A percentile compares a stretch with the other conserved stretches of the same genome.
phyloP scores from a whole-genome alignment of 371 early-diverging fungal genomes.

The Dichotomocladium elegans region DNA sequence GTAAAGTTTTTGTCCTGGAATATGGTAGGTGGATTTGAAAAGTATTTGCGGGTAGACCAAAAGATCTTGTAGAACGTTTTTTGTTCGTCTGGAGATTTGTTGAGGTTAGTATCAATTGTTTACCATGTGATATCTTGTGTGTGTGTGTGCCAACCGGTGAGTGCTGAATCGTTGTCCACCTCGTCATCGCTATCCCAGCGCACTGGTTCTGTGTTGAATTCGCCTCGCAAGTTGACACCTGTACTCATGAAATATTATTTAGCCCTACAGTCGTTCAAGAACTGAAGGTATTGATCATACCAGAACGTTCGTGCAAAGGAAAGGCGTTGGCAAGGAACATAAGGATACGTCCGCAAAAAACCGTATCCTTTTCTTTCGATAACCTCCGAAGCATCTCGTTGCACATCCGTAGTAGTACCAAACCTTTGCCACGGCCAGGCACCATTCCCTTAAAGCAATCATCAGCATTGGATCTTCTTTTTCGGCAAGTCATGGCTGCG shows the following conservation, averaged over 20 bases:
- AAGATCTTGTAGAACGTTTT: constrained; percentile 44
- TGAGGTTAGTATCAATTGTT: background rate
- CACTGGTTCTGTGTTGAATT: constrained; percentile 70
- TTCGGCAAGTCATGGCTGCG: background rate
- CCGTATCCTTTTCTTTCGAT: constrained; percentile 73
- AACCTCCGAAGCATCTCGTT: constrained; percentile 79
- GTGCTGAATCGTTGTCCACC: constrained; percentile 37
- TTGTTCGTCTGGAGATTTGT: constrained; percentile 26
- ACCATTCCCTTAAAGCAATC: constrained; percentile 53
- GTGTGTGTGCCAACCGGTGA: constrained; percentile 28
- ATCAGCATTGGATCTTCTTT: background rate
- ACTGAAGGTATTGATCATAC: background rate
- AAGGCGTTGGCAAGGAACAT: constrained; percentile 78
- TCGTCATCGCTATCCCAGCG: constrained; percentile 49
- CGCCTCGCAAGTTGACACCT: constrained; percentile 81
- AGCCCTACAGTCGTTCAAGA: background rate
- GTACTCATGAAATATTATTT: background rate
- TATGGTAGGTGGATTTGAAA: constrained; percentile 36
- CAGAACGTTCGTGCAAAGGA: constrained; percentile 77
- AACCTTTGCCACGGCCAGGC: constrained; percentile 72
- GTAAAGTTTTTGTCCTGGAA: constrained; percentile 29
- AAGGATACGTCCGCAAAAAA: constrained; percentile 80
- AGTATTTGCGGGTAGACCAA: constrained; percentile 40
- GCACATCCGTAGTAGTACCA: constrained; percentile 79
- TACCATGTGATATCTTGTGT: too few relatives aligned